Percentiles rank a stretch among this genome's conserved stretches.
Evolutionary conservation across 495 filamentous ascomycete species (phyloP).

Genomic region (Podospora pseudoanserina): DNA sequence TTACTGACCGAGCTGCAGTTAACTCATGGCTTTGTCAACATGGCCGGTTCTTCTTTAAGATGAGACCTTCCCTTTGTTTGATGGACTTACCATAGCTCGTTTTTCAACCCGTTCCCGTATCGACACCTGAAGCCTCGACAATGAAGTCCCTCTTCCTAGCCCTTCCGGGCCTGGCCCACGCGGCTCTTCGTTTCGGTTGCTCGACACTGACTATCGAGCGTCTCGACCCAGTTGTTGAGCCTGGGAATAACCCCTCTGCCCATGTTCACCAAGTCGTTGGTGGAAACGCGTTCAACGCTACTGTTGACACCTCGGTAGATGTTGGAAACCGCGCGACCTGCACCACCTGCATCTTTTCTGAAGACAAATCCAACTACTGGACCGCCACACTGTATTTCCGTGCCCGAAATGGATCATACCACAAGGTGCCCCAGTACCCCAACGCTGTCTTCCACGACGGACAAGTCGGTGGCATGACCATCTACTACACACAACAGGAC

Average conservation of each 20-base stretch:
- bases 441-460: slow-evolving; percentile 22
- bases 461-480: slow-evolving; percentile 38
- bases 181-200: slow-evolving; percentile 46
- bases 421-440: slow-evolving; percentile 32
- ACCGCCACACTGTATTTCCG: slow-evolving; percentile 40
- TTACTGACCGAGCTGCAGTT: neutral
- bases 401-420: slow-evolving; percentile 38
- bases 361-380: slow-evolving; percentile 46
- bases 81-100: neutral
- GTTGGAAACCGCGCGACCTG: slow-evolving; percentile 29
- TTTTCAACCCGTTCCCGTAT: neutral
- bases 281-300: slow-evolving; percentile 33
- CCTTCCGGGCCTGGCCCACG: slow-evolving; percentile 36
- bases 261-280: slow-evolving; percentile 30
- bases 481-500: slow-evolving; percentile 43
- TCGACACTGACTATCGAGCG: slow-evolving; percentile 45
- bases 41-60: neutral
- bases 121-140: neutral
- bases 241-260: slow-evolving; percentile 23
- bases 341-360: slow-evolving; percentile 35
- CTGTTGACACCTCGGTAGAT: slow-evolving; percentile 32
- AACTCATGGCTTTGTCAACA: neutral
- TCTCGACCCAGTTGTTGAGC: slow-evolving; percentile 37
- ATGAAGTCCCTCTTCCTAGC: slow-evolving; percentile 44
- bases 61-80: neutral